Base-by-base conservation (phyloP, 257 asterid genomes). In the Solanum chiquidenum region DNA sequence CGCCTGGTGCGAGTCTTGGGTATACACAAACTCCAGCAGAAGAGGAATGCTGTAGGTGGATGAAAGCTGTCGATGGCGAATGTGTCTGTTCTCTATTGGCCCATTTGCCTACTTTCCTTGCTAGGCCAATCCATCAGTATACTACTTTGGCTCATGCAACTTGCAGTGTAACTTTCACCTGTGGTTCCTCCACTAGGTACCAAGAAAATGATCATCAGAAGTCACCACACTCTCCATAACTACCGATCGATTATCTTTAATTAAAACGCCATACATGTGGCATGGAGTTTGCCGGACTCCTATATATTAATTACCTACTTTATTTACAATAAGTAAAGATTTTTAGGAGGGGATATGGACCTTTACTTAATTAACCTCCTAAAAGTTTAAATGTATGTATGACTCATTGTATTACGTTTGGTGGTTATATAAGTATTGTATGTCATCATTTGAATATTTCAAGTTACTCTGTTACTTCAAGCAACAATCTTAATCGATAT, bases 41-140 rank as follows among this genome's bases (percentile, higher is more conserved):
- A 88, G 77, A 31, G n/a, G 92, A 95, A 52, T 95, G 98, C 84
- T 96, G 98, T 88, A 91, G 92, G 87, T 93, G 96, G 98, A 74
- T 96, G 87, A 82, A 84, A 60, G 85, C 87, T 35, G 84, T 96
- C 4, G 97, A 95, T 89, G 55, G 73, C n/a, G 87, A 88, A 27
- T 96, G 98, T 66, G 97, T 93, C 0, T 96, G 99, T 86, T 94
- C 87, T 13, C 82, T 94, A 73, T 86, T 95, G 91, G 92, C 90
- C 71, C 92, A 29, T 88, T 87, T 96, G 92, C 96, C 99, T 2
- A 62, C 90, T 2, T 95, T 94, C 88, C 97, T 96, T 25, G 85
- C 95, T 29, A 90, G 91, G 92, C 98, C 97, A 0, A 60, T 87
- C 23, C 98, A 95, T 86, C 88, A 86, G 72, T 95, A 94, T 90